Evolutionary conservation across 768 basidiomycete genomes (phyloP), one percentile per base, ranked within the genome.

Genomic region (Pulveroboletus sp.): DNA sequence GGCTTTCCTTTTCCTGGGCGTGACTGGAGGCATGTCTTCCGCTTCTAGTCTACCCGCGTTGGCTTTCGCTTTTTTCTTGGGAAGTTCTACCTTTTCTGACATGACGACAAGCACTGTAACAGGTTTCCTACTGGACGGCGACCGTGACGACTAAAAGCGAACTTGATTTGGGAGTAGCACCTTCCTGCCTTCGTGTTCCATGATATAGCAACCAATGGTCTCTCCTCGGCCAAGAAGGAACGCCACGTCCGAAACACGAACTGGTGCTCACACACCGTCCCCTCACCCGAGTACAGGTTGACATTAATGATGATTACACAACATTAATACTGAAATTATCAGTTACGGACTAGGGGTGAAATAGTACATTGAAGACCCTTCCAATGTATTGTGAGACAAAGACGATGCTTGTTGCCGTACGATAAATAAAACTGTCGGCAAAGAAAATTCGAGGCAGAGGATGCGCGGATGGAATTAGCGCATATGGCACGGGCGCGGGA

Each of bases 221-320:
- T 7, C 27, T 28, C 18, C 24, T 42, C 26, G 24, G 11, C 24
- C 24, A 8, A 14, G 8, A 28, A 28, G 21, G 21, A 21, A 18
- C 8, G 8, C 11, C 21, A 21, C 18, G 14, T 39, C 40, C 24
- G 6, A 36, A 7, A 10, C 6, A 43, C 43, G 18, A 21, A 43
- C 30, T 9, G 9, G 15, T 24, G 30, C 21, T 43, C 5, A 21
- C 21, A 21, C 21, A 21, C 21, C 21, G 21, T 21, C 21, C 21
- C 28, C 11, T 51, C 39, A 36, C n/a, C 41, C 52, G 49, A 57
- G 42, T 67, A 66, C 59, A 62, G 17, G 18, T 52, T 55, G 46
- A 51, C 51, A 69, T 64, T 69, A 68, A 59, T 55, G 57, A 60
- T 55, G 60, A 44, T 51, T 66, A 63, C 66, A 64, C 58, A 66